Evolutionary conservation across 2,329 filamentous ascomycete species (phyloP).

Genomic region (Aureobasidium zeae): DNA sequence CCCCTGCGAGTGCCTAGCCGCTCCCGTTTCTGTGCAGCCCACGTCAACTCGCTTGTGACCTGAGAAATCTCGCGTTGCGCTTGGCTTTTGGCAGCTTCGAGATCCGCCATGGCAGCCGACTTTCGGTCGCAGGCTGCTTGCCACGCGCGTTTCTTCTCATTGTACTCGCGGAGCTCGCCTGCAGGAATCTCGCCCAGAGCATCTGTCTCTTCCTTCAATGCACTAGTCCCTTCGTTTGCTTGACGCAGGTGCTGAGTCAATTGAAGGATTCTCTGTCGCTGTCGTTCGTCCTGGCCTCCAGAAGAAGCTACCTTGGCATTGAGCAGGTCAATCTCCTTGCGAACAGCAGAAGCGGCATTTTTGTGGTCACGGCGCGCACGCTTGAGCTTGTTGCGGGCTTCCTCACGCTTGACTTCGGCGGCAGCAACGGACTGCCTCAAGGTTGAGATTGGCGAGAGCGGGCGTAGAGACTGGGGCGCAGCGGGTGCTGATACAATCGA

Average conservation of each 20-base stretch:
- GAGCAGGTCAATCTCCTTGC: slow-evolving; percentile 64
- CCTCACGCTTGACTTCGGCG: slow-evolving; percentile 59
- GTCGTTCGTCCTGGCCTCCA: slow-evolving; percentile 66
- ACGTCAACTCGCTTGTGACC: slow-evolving; percentile 55
- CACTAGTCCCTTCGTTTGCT: slow-evolving; percentile 52
- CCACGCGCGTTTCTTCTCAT: slow-evolving; percentile 48
- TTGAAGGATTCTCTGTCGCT: slow-evolving; percentile 65
- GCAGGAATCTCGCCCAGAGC: slow-evolving; percentile 55
- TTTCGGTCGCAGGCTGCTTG: slow-evolving; percentile 46
- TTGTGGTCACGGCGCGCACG: slow-evolving; percentile 66
- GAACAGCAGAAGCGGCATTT: slow-evolving; percentile 54
- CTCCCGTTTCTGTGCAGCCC: slow-evolving; percentile 59
- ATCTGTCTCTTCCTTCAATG: slow-evolving; percentile 52
- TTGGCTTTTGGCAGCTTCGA: slow-evolving; percentile 52
- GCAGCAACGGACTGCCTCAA: slow-evolving; percentile 66
- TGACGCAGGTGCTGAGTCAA: slow-evolving; percentile 65
- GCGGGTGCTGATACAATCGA: slow-evolving; percentile 34
- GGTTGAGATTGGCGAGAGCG: slow-evolving; percentile 68
- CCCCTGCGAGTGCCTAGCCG: slow-evolving; percentile 61
- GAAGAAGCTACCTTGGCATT: slow-evolving; percentile 55
- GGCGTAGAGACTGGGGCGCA: slow-evolving; percentile 55
- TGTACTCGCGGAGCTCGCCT: slow-evolving; percentile 51
- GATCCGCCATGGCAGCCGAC: slow-evolving; percentile 43
- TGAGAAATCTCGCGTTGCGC: slow-evolving; percentile 55
- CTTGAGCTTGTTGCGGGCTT: slow-evolving; percentile 61